These are phyloP conservation scores for Pythium pectinolyticum DNA, from an alignment of 352 stramenopile genomes.

Conservation along the genomic window DNA sequence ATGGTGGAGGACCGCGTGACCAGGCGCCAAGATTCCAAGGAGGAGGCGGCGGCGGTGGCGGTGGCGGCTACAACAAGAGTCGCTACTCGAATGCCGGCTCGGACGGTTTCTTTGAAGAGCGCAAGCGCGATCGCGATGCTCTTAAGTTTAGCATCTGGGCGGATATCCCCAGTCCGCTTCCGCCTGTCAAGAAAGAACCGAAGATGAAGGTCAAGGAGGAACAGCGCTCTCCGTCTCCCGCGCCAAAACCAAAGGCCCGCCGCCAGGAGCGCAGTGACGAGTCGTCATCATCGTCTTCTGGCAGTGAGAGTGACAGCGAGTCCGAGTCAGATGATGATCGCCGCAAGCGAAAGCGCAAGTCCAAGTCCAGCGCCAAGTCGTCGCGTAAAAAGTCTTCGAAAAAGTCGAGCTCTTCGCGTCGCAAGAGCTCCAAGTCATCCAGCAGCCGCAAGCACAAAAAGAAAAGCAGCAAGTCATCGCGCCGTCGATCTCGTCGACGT, in stretches of 20 bases:
- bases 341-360: conserved; percentile 23
- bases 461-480: conserved; percentile 25
- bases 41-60: no score
- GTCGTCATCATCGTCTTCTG: conserved; percentile 24
- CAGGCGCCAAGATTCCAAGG: conserved; percentile 2
- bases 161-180: conserved; percentile 64
- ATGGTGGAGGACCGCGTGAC: conserved; percentile 3
- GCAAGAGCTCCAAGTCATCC: conserved; percentile 34
- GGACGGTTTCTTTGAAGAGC: conserved; percentile 72
- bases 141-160: conserved; percentile 76
- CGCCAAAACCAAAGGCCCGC: conserved; percentile 29
- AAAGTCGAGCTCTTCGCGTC: conserved; percentile 7
- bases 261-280: conserved; percentile 13
- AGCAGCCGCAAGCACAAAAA: conserved; percentile 28
- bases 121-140: conserved; percentile 62
- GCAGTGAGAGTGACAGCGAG: conserved; percentile 30
- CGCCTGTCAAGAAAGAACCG: conserved; percentile 41
- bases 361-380: conserved; percentile 41
- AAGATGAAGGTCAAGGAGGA: conserved; percentile 45
- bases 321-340: conserved; percentile 22
- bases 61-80: conserved; percentile 20
- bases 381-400: conserved; percentile 34
- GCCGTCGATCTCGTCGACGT: conserved; percentile 31
- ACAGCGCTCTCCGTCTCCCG: conserved; percentile 35
- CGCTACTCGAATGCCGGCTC: conserved; percentile 43